Base-by-base conservation (phyloP, 2,329 filamentous ascomycete species). In the Hawksworthiomyces lignivorus region DNA sequence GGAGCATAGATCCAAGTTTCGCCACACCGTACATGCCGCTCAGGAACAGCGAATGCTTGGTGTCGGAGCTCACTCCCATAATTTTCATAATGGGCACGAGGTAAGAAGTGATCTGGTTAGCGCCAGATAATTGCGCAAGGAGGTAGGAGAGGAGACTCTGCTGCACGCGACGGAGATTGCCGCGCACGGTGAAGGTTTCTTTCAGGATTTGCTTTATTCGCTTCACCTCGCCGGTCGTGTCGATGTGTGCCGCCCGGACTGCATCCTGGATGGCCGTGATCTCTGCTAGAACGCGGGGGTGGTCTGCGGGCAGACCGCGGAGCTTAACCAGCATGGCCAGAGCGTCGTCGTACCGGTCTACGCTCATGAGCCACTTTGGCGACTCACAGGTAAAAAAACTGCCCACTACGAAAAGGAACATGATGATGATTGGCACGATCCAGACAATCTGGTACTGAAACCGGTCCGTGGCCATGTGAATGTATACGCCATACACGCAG, bases 81-180 rank as follows among this genome's bases (percentile, higher is more conserved):
- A 69, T 42, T 3, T 49, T 56, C 32, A 71, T 44, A 28, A 70
- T 63, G 2, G 65, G 60, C 0, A 70, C 57, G 6, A 69, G 52
- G 46, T 72, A 67, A 11, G 61, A 53, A 0, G 65, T 67, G 36
- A 72, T 62, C 2, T 59, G 56, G 50, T 67, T 65, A 17, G 64
- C 65, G 6, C 67, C 64, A 0, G 64, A 65, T 33, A 69, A 58
- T 48, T 72, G 63, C 0, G 67, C 54, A 8, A 69, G 54, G 0
- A 56, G 54, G 18, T 64, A 67, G 0, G 59, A 60, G 17, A 65
- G 45, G 5, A 66, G 50, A 9, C 54, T 50, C 26, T 67, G 62
- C 42, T 64, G 61, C 11, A 64, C 53, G 4, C 65, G 60, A n/a
- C 63, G 61, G 4, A 65, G 56, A 39, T 68, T 68, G n/a, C 60